Base-by-base conservation (phyloP, 371 early-diverging fungal genomes). In the Zychaea mexicana region DNA sequence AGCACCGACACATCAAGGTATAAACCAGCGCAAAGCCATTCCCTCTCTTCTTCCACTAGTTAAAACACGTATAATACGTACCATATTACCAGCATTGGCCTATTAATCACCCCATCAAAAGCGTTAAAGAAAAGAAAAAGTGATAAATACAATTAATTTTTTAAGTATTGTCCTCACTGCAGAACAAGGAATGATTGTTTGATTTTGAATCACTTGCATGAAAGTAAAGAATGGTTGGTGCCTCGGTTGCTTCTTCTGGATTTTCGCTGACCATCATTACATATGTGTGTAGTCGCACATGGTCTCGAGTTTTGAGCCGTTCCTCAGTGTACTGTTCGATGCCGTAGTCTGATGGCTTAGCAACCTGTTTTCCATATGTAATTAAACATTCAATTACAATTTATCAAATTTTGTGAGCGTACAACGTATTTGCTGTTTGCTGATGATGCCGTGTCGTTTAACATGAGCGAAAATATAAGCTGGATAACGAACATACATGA, bases 1-100 rank as follows among this genome's bases (percentile, higher is more conserved):
- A 17, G n/a, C n/a, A 42, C n/a, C 13, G 13, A 42, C n/a, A 42
- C 1, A 42, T 42, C 1, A 17, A 42, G 13, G n/a, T 12, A 42
- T 42, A 42, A 17, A 1, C 33, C 12, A 33, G 33, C 5, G 33
- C 12, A 33, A 33, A 33, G 12, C 12, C 5, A 33, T 33, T 8
- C 12, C 33, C 33, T 33, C 12, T 33, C 12, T 33, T 33, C 12
- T 33, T 33, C 12, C 12, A 33, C 5, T 33, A 33, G 12, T 33
- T n/a, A n/a, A n/a, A n/a, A n/a, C n/a, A n/a, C 8, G 33, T 33
- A 8, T 33, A 36, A 49, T 32, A 13, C 63, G 64, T 77, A 87
- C 91, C 92, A 97, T 92, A 79, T 98, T 98, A 17, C 98, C 98
- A 22, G 97, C 96, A 69, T 97, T 96, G 22, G 96, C 92, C 87